A percentile compares a stretch with the other conserved stretches of the same genome.
These are phyloP conservation scores for Cadophora luteo-olivacea DNA, from an alignment of 2,329 filamentous ascomycete species.

Conservation along the genomic window DNA sequence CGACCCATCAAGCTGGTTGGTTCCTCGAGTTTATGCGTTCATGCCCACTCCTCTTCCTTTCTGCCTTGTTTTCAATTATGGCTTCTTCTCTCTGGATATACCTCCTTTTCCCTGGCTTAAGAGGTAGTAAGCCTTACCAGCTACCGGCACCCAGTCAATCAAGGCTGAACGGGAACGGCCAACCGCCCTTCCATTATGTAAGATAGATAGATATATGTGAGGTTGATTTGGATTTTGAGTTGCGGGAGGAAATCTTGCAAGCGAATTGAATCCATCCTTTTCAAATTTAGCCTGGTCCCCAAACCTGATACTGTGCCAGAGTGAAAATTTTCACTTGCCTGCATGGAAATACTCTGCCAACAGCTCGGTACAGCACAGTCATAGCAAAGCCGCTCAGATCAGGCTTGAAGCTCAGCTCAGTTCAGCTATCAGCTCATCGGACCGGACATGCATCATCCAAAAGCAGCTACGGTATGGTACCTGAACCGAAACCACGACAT, in stretches of 20 bases:
- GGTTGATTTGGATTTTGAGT: neutral
- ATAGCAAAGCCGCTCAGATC: neutral
- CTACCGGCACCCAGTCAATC: neutral
- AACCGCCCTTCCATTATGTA: neutral
- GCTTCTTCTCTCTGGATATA: slow-evolving; percentile 2
- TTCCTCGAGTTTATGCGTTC: neutral
- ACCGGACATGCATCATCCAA: neutral
- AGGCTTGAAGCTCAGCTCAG: slow-evolving; percentile 1
- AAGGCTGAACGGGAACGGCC: neutral
- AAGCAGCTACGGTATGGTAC: neutral
- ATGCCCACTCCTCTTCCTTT: neutral
- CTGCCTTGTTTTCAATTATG: neutral
- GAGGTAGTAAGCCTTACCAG: neutral
- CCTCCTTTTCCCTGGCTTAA: neutral
- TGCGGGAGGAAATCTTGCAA: neutral
- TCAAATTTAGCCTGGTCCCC: neutral
- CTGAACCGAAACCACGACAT: slow-evolving; percentile 2
- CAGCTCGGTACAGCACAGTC: neutral
- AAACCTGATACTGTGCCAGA: neutral
- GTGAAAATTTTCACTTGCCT: slow-evolving; percentile 15
- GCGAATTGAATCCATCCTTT: neutral
- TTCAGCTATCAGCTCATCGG: slow-evolving; percentile 5
- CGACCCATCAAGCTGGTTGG: neutral
- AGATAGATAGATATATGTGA: neutral
- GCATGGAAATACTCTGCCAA: slow-evolving; percentile 9